Conservation (phyloP, 176 grass and related monocot species). For the Carex littledalei region DNA sequence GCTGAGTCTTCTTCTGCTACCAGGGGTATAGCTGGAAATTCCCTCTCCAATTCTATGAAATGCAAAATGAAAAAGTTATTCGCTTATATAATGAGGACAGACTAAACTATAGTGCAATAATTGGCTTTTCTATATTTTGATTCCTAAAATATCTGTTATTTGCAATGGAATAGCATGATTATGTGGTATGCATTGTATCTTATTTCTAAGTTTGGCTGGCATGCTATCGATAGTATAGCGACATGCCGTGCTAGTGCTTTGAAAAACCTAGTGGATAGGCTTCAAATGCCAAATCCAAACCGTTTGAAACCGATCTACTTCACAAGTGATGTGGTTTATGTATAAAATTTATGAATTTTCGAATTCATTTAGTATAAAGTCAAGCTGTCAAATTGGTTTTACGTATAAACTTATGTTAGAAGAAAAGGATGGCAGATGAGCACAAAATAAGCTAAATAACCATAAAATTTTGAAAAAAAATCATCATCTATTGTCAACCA, state of each 20-base stretch:
- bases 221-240: no score
- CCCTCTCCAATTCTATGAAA: constrained; percentile 59
- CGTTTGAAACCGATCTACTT: no score
- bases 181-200: background rate
- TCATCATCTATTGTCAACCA: background rate
- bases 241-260: no score
- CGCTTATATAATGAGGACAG: background rate
- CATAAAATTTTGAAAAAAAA: background rate
- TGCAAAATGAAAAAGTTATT: background rate
- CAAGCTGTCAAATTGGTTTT: no score
- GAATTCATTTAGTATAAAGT: no score
- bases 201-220: no score
- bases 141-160: background rate
- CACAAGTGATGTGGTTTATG: no score
- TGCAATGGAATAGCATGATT: background rate
- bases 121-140: background rate
- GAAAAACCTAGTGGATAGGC: no score
- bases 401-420: background rate
- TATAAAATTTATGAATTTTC: no score
- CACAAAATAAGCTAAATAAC: background rate
- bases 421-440: background rate
- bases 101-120: background rate
- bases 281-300: no score
- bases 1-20: constrained; percentile 86
- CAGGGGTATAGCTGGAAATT: constrained; percentile 77